These are phyloP conservation scores for Eucalyptus albens DNA, from an alignment of 345 rosid species.

Conservation along the genomic window DNA sequence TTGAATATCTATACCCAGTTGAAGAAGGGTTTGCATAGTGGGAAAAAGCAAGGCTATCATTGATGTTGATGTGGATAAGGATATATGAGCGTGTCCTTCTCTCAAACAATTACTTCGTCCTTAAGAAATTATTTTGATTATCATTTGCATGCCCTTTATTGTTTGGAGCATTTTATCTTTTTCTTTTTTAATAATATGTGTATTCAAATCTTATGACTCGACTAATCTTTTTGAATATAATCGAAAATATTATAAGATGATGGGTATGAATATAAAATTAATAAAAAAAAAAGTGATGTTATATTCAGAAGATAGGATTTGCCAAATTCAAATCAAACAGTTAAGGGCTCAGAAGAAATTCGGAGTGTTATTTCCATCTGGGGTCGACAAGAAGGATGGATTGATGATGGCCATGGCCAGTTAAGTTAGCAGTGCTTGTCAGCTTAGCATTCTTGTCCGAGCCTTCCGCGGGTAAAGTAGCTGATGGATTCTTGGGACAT, in stretches of 20 bases:
- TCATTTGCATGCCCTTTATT: neutral
- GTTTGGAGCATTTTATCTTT: neutral
- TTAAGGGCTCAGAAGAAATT: neutral
- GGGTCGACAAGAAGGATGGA: neutral
- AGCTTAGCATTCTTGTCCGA: neutral
- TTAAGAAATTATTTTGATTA: neutral
- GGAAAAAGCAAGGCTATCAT: neutral
- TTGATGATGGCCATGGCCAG: neutral
- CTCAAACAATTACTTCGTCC: neutral
- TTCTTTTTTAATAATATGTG: neutral
- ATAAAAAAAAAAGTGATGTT: neutral
- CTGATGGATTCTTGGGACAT: neutral
- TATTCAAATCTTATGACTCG: accelerated
- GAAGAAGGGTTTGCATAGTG: neutral
- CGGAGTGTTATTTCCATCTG: neutral
- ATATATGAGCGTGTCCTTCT: neutral
- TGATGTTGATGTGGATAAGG: neutral
- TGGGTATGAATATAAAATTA: neutral
- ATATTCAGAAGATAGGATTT: neutral
- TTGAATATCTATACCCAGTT: neutral
- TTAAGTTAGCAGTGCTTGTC: neutral
- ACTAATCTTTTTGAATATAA: neutral
- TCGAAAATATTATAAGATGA: no score
- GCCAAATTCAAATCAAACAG: neutral
- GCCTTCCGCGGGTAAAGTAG: neutral